Evolutionary conservation across 192 early-diverging fungal species (phyloP), one percentile per base, ranked within the genome.

Genomic region (Gonapodya sp.): DNA sequence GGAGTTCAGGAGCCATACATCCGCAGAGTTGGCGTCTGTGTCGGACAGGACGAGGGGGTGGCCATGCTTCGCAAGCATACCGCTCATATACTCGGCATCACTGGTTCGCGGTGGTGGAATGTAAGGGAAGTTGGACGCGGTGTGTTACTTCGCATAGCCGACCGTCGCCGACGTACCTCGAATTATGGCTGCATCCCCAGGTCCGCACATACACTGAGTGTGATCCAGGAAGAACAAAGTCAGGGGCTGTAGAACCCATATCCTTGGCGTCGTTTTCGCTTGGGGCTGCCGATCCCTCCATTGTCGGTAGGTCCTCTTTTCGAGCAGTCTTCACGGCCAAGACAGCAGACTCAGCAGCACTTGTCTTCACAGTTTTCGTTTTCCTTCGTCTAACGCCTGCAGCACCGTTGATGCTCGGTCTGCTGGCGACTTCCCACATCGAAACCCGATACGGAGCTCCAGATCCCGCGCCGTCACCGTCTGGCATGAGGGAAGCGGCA

Each of bases 1-100:
- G 18, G 87, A 89, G 81, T 91, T 91, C 18, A 91, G 84, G n/a
- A 91, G 79, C 90, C 90, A 91, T 73, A 91, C 36, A 80, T 91
- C 87, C 24, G 89, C 86, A 31, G 18, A 14, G 31, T 83, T 81
- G 37, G 80, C 79, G 64, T 83, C 36, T 16, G 82, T 36, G 80
- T 86, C 82, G 79, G 88, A 86, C 30, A 91, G 81, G 1, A 88
- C 33, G 1, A 91, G 82, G 34, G 35, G 46, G 81, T 91, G 90
- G 36, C 90, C 90, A 34, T 89, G 79, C 16, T 83, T 81, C 0
- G 84, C 83, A 1, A 91, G 82, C 1, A 89, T 77, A 31, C 90
- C 90, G n/a, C 87, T 86, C 89, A 89, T 89, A 81, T 90, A 90
- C 82, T 89, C 89, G 36, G 73, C 34, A n/a, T 85, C 87, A 33